These are phyloP conservation scores for Kazachstania viticola DNA, from an alignment of 805 yeast species.

Conservation along the genomic window DNA sequence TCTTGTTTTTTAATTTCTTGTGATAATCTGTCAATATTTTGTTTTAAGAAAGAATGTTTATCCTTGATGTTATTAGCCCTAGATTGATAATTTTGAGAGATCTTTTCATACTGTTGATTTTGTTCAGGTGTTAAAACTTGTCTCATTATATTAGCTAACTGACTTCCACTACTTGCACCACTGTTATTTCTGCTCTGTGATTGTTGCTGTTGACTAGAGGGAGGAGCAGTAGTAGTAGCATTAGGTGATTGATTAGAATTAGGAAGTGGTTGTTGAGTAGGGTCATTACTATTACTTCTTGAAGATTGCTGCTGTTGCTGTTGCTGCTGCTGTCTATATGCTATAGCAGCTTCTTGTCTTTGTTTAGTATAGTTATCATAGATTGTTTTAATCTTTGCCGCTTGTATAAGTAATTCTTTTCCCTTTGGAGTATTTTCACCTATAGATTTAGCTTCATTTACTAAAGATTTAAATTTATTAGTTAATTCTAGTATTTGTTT, in stretches of 20 bases:
- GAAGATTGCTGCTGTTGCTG: conserved; percentile 1
- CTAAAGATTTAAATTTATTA: conserved; percentile 45
- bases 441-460: conserved; percentile 49
- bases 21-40: conserved; percentile 21
- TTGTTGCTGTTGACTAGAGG: too few relatives aligned
- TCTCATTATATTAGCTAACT: conserved; percentile 19
- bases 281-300: background rate
- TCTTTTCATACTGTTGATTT: conserved; percentile 20
- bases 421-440: conserved; percentile 53
- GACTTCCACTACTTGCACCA: conserved; percentile 7
- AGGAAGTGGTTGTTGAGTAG: background rate
- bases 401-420: conserved; percentile 48
- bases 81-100: conserved; percentile 18
- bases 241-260: conserved; percentile 1
- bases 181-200: conserved; percentile 1
- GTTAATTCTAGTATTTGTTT: conserved; percentile 40
- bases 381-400: conserved; percentile 51
- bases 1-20: conserved; percentile 20
- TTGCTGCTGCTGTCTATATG: background rate
- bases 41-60: conserved; percentile 21
- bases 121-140: conserved; percentile 23
- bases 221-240: conserved; percentile 3
- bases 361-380: conserved; percentile 41
- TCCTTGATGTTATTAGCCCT: conserved; percentile 23
- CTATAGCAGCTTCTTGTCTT: conserved; percentile 18